Evolutionary conservation across 1,284 basidiomycete species (phyloP), one percentile per base, ranked within the genome.

Genomic region (Naganishia sp.): DNA sequence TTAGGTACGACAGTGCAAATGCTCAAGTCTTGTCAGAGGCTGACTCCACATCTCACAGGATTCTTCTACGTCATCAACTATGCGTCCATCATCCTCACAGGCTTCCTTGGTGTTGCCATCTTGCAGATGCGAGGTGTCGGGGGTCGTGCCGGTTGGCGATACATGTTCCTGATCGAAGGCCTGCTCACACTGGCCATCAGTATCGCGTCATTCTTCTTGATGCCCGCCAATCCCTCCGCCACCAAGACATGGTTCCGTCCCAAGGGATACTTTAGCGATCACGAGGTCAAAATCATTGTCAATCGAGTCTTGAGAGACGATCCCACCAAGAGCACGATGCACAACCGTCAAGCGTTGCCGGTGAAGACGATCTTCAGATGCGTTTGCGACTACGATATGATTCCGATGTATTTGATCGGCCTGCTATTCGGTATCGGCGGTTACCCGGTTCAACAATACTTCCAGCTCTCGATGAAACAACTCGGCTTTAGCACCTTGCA

Each of bases 331-430:
- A 70, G 45, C 7, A 68, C 65, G 69, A 90, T 90, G 67, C 88
- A 90, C 78, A 91, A 91, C 70, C 85, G 89, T 28, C 84, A 90
- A 75, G 86, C 86, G 0, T 75, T 90, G n/a, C 81, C 83, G 0
- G 39, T 83, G 13, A 82, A 79, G 70, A 83, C 83, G 65, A 79
- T 89, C 9, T 87, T 83, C 82, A 76, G 74, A 21, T 83, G 85
- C 2, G 65, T 89, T 3, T 82, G 80, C 46, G 77, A 69, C 49
- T 67, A 63, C 55, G 55, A 70, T 56, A 63, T 69, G 64, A 65
- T 59, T 36, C 67, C 69, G 23, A 55, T 74, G 23, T 73, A 72
- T 36, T 49, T 69, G 53, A 72, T 74, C 56, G 74, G 72, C 39
- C 25, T 74, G 13, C 61, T 69, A 10, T 74, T 73, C 57, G 70